These are phyloP conservation scores for Malassezia cuniculi DNA, from an alignment of 1,284 basidiomycete genomes.

Conservation along the genomic window DNA sequence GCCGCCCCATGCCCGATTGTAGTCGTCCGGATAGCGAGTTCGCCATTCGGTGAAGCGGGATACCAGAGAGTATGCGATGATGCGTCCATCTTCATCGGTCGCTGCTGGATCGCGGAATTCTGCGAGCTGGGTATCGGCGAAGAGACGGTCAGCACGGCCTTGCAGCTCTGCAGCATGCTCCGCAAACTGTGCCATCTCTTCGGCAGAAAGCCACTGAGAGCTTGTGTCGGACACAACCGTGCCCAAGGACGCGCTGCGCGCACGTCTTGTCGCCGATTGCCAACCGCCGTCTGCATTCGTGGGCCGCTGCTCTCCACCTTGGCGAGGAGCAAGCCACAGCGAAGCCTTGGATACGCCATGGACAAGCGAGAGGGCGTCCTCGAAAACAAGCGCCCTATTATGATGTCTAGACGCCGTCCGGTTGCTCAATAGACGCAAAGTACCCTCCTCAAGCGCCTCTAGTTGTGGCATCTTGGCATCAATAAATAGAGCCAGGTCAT, in stretches of 20 bases:
- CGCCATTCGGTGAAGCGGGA: slow-evolving; percentile 31
- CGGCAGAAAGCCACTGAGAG: slow-evolving; percentile 1
- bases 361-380: slow-evolving; percentile 17
- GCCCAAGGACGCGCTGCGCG: slow-evolving; percentile 1
- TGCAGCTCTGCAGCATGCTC: slow-evolving; percentile 3
- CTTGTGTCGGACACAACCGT: background rate
- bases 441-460: slow-evolving; percentile 27
- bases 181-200: background rate
- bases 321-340: slow-evolving; percentile 11
- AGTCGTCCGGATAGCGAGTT: slow-evolving; percentile 23
- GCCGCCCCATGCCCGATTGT: slow-evolving; percentile 34
- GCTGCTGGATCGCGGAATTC: slow-evolving; percentile 29
- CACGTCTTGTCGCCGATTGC: background rate
- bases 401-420: slow-evolving; percentile 14
- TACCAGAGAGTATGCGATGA: slow-evolving; percentile 25
- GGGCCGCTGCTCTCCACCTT: background rate
- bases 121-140: slow-evolving; percentile 27
- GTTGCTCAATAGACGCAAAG: slow-evolving; percentile 13
- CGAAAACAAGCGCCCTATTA: slow-evolving; percentile 15
- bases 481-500: slow-evolving; percentile 28
- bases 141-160: slow-evolving; percentile 13
- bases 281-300: slow-evolving; percentile 11
- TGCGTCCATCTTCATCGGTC: slow-evolving; percentile 1
- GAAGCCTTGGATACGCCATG: slow-evolving; percentile 14
- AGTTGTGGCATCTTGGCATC: slow-evolving; percentile 24